Evolutionary conservation across 306 rosid genomes (phyloP), one percentile per base, ranked within the genome.

Genomic region (Cicer cuneatum): DNA sequence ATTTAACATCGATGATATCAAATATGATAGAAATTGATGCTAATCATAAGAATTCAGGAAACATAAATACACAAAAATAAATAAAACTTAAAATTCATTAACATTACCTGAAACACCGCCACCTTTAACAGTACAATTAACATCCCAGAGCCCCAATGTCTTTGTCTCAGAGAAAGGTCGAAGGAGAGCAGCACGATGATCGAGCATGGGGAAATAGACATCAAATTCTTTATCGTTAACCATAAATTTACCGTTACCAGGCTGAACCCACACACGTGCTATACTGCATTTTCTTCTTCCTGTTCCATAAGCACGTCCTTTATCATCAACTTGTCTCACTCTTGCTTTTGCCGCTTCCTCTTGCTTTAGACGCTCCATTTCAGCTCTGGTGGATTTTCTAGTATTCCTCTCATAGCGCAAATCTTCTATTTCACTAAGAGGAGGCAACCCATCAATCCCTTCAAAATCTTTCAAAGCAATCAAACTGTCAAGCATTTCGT

Each of bases 231-330:
- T 90, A 43, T 90, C 97, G 19, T 91, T 94, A 61, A 94, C 89
- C 2, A 82, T 0, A 15, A 94, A 89, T 73, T 94, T 87, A 9
- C 97, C 98, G 63, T 87, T 71, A 54, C 98, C 98, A 49, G 98
- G 96, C 68, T 87, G 86, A 83, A 94, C 87, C 94, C 92, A 94
- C 45, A 94, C 98, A 74, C 97, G 94, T 41, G 98, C 98, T 67
- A 94, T 57, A 58, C 98, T 94, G 84, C 97, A 94, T 86, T 94
- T 94, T 87, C 98, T 91, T 85, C 94, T 88, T 79, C 98, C 98
- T 7, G 96, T 88, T 66, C 94, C 98, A 78, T 94, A 94, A 71
- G 98, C 87, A 80, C 98, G 89, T 53, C 93, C 98, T 69, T 94
- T 89, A 16, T 88, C 93, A 37, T 94, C 98, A 13, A 94, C 96